Percentiles rank a stretch among this genome's conserved stretches.
phyloP scores from a whole-genome alignment of 1,284 basidiomycete species.

The Tilletia caries region DNA sequence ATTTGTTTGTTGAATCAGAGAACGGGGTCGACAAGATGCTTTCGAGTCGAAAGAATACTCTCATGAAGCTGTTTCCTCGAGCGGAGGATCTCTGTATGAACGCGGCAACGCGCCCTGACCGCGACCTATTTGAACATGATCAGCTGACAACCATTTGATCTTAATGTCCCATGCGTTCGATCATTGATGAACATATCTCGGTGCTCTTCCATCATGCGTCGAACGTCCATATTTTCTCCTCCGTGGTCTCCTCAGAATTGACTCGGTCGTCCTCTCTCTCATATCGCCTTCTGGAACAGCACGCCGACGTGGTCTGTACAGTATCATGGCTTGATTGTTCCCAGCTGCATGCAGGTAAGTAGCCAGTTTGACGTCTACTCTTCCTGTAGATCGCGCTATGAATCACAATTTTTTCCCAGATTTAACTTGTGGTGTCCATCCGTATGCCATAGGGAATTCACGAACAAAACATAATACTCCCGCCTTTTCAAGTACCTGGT shows the following conservation, averaged over 20 bases:
- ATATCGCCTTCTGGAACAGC: conserved; percentile 52
- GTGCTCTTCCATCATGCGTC: conserved; percentile 45
- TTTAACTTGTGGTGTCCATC: conserved; percentile 29
- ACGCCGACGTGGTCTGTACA: too few species aligned
- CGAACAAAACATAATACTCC: conserved; percentile 2
- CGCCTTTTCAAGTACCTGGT: background rate
- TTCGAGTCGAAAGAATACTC: too few species aligned
- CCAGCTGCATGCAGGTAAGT: conserved; percentile 53
- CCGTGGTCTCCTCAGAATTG: conserved; percentile 56
- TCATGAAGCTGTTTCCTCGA: too few species aligned
- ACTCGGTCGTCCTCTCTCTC: conserved; percentile 52
- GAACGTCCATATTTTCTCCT: conserved; percentile 54
- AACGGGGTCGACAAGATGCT: too few species aligned
- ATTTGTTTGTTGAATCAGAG: too few species aligned
- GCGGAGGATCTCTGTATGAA: conserved; percentile 57
- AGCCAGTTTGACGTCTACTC: conserved; percentile 55
- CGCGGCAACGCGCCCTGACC: conserved; percentile 43
- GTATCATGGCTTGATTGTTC: conserved; percentile 56
- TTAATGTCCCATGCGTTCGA: too few species aligned
- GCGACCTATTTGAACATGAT: background rate
- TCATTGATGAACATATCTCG: conserved; percentile 33
- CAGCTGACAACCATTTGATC: too few species aligned
- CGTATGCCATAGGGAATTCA: conserved; percentile 1
- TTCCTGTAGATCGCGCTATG: conserved; percentile 60
- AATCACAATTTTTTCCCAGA: conserved; percentile 60